Base-by-base conservation (phyloP, 2,329 filamentous ascomycete genomes). In the Colletotrichum sp. region DNA sequence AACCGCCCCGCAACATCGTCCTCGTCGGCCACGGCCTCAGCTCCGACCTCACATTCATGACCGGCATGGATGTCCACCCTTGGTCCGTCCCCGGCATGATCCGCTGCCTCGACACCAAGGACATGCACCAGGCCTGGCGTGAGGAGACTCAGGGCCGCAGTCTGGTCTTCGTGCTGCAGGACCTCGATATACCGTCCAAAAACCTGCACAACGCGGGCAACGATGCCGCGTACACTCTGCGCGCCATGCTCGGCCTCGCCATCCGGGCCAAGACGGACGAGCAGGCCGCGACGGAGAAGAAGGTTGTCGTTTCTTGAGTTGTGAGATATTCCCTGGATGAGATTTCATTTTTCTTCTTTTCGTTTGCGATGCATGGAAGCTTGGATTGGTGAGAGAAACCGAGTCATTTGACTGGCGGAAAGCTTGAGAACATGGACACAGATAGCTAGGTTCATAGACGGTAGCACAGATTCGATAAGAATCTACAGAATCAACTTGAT, bases 21-120 rank as follows among this genome's bases (percentile, higher is more conserved):
- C 87, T 99, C 16, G 92, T 98, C 4, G 97, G 84, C 2, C 83
- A 88, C 13, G 97, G 99, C 80, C 86, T 98, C 76, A 85, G 86
- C 1, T 95, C 94, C 81, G 88, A 94, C 67, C 82, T 93, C 4
- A 81, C 85, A 69, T 86, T 87, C 15, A 84, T 92, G 15, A 84
- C 87, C 9, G 84, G 87, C 7, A 81, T 96, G 30, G 91, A 92
- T 15, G 94, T 92, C 81, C 87, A 93, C 71, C 83, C 91, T 4
- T 82, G 86, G 77, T 86, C 86, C 22, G 84, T 90, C 8, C 82
- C 85, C 4, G 91, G 90, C 71, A 86, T 95, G 22, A 76, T 92
- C 29, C 93, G 95, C 74, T 85, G 89, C 4, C 83, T 95, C 39
- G 97, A 99, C 82, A 98, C 95, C 0, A 90, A 92, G 63, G 85